These are phyloP conservation scores for Elongisporangium prolatum DNA, from an alignment of 352 stramenopile genomes.

Conservation along the genomic window DNA sequence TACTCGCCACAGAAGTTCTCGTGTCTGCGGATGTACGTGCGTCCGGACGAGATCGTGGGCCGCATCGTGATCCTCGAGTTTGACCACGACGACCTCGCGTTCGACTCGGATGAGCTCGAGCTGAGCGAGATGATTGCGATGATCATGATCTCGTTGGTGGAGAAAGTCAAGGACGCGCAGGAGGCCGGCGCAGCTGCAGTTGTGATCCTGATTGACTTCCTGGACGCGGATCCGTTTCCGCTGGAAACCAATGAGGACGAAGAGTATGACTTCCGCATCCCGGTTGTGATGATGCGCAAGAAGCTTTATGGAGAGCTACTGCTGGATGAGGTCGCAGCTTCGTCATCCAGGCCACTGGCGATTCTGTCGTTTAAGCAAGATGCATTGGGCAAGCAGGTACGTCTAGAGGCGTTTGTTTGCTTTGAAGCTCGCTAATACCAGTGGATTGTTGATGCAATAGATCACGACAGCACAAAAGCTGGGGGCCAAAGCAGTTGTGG, in stretches of 20 bases:
- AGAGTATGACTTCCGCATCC: constrained; percentile 52
- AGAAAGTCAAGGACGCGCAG: constrained; percentile 70
- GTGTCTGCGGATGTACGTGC: constrained; percentile 57
- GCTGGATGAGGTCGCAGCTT: constrained; percentile 33
- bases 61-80: constrained; percentile 71
- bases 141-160: constrained; percentile 66
- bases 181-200: constrained; percentile 46
- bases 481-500: constrained; percentile 58
- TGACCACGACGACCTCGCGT: constrained; percentile 48
- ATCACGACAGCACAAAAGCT: constrained; percentile 57
- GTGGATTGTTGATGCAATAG: constrained; percentile 10
- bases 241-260: constrained; percentile 47
- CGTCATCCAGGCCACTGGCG: constrained; percentile 23
- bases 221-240: constrained; percentile 61
- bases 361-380: constrained; percentile 64
- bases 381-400: constrained; percentile 64
- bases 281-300: constrained; percentile 66
- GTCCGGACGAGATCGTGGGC: constrained; percentile 55
- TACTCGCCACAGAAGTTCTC: constrained; percentile 63
- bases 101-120: constrained; percentile 49
- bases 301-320: constrained; percentile 44
- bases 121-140: constrained; percentile 50
- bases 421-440: not conserved
- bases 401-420: not conserved
- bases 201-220: constrained; percentile 62